Percentiles rank a stretch among this genome's conserved stretches.
Conservation (phyloP, 306 rosid genomes). For the Prunus davidiana region DNA sequence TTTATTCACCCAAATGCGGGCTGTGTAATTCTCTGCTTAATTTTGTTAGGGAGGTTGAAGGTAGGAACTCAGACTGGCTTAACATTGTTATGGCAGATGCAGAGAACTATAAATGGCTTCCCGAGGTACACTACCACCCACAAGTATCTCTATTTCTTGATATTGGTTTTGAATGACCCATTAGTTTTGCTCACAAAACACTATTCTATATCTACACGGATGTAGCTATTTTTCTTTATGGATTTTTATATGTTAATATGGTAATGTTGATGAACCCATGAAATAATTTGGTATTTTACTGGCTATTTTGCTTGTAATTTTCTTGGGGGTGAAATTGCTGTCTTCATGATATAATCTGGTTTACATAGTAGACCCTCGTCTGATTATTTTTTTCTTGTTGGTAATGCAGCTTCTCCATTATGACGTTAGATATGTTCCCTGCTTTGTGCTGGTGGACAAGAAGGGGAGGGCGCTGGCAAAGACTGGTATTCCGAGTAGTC, state of each 20-base stretch:
- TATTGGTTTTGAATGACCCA: not conserved
- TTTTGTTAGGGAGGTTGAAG: slow-evolving; percentile 59
- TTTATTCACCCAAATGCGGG: slow-evolving; percentile 84
- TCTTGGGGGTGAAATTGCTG: not conserved
- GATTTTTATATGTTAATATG: not conserved
- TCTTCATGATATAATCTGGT: no score
- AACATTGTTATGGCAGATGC: slow-evolving; percentile 89
- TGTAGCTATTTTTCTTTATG: not conserved
- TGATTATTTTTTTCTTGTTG: slow-evolving; percentile 16
- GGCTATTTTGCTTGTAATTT: not conserved
- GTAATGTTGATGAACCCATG: not conserved
- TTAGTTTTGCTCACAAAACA: not conserved
- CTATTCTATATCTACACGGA: not conserved
- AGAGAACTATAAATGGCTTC: slow-evolving; percentile 84
- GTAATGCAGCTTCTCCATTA: slow-evolving; percentile 76
- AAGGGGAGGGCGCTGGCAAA: slow-evolving; percentile 82
- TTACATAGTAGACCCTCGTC: not conserved
- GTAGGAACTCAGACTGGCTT: slow-evolving; percentile 71
- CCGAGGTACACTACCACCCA: slow-evolving; percentile 38
- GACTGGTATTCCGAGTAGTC: slow-evolving; percentile 75
- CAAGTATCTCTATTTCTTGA: not conserved
- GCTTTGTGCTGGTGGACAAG: slow-evolving; percentile 83
- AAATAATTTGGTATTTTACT: not conserved
- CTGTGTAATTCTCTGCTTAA: slow-evolving; percentile 67
- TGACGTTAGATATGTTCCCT: slow-evolving; percentile 80